phyloP scores from a whole-genome alignment of 2,329 filamentous ascomycete genomes.

The Scortechinia acanthostroma region DNA sequence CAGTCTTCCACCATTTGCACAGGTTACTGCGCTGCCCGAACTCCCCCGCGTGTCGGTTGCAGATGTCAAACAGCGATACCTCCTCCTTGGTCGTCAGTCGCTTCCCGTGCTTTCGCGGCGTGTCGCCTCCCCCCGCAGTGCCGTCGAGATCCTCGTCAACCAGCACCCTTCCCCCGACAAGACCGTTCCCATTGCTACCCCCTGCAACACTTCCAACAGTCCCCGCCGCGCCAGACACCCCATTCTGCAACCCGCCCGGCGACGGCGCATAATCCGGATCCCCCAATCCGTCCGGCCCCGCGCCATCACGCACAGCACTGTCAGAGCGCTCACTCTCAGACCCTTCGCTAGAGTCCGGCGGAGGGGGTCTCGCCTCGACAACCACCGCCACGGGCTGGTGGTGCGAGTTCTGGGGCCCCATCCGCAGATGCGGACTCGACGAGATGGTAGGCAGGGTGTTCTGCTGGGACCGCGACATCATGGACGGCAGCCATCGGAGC shows the following conservation, averaged over 20 bases:
- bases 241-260: too few species aligned
- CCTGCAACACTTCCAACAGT: not conserved
- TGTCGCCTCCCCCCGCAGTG: conserved; percentile 7
- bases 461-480: not conserved
- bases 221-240: too few species aligned
- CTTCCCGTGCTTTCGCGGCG: conserved; percentile 20
- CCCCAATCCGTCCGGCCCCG: not conserved
- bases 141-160: conserved; percentile 2
- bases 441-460: not conserved
- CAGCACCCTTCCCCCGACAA: too few species aligned
- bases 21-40: conserved; percentile 28
- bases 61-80: conserved; percentile 26
- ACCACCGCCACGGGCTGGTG: not conserved
- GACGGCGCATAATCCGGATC: not conserved
- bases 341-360: not conserved
- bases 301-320: not conserved
- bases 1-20: conserved; percentile 28
- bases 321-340: too few species aligned
- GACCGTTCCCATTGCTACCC: not conserved
- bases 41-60: conserved; percentile 21
- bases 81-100: conserved; percentile 27
- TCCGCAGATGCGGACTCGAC: not conserved
- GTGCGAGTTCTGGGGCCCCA: not conserved
- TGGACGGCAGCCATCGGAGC: not conserved
- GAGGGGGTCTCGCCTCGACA: not conserved